Base-by-base conservation (phyloP, 2,329 filamentous ascomycete species). In the Fusarium denticulatum region DNA sequence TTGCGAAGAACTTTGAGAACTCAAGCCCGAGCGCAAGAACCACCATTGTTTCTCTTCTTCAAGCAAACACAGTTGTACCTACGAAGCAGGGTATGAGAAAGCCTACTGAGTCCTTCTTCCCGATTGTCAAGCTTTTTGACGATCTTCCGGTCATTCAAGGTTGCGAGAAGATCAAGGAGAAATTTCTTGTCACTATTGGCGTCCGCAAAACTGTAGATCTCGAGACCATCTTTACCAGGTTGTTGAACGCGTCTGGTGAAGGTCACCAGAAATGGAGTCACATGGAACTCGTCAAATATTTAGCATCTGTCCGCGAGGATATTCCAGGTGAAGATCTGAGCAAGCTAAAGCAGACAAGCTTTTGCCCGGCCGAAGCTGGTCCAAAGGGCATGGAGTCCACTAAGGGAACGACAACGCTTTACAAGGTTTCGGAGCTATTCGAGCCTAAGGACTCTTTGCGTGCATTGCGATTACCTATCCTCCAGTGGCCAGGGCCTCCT, bases 181-280 rank as follows among this genome's bases (percentile, higher is more conserved):
- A 97, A 80, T 94, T 99, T 70, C 83, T 99, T 47, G 84, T 88
- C 6, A 89, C 93, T 5, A 86, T 99, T 37, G 96, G 96, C 7
- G 95, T 99, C 32, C 91, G 96, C 67, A 98, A 98, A 84, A 99
- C 96, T 0, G 92, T 99, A 26, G 96, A 99, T 76, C 85, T 99
- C 5, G 94, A 94, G 37, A 96, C 97, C 36, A 97, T 99, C 36
- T 98, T 99, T 78, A 93, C 93, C 30, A 89, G 96, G 49, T 87
- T 99, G 47, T 88, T 98, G 74, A 91, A 88, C 58, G 87, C 88
- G 22, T 86, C 90, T 1, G 79, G 85, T 1, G 84, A 87, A 15
- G 85, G 86, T n/a, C 87, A 88, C 32, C 88, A 87, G 68, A 91
- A 91, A 81, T 97, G 94, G 94, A 98, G 94, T 65, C 96, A 98